Percentiles rank a stretch among this genome's conserved stretches.
These are phyloP conservation scores for Linnemannia schmuckeri DNA, from an alignment of 192 early-diverging fungal genomes.

Conservation along the genomic window DNA sequence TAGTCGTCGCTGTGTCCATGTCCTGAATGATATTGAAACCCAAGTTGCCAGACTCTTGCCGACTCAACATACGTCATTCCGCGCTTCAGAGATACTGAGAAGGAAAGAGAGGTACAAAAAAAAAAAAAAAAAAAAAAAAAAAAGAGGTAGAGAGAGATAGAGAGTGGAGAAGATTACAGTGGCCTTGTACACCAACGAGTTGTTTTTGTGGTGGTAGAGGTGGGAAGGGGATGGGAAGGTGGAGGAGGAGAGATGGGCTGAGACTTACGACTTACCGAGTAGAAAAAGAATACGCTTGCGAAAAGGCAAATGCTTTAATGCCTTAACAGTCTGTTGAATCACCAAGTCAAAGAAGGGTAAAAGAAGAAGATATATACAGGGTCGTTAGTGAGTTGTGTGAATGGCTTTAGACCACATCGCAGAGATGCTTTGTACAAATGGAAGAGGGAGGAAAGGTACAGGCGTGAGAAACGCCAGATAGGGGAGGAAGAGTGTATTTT, in stretches of 20 bases:
- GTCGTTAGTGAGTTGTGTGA: not conserved
- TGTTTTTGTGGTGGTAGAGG: not conserved
- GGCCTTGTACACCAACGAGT: not conserved
- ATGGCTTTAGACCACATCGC: not conserved
- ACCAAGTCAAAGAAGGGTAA: not conserved
- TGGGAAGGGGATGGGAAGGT: not conserved
- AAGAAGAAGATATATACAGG: not conserved
- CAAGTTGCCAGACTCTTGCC: not conserved
- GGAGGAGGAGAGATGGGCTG: not conserved
- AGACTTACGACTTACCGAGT: conserved; percentile 8
- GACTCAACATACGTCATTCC: not conserved
- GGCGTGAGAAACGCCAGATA: not conserved
- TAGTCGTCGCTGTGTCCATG: not conserved
- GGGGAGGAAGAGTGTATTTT: not conserved
- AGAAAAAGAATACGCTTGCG: not conserved
- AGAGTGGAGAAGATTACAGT: not conserved
- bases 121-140: not conserved
- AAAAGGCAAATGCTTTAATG: not conserved
- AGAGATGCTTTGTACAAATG: not conserved
- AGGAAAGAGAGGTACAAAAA: not conserved
- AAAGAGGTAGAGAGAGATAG: not conserved
- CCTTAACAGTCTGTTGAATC: not conserved
- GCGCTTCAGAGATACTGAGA: not conserved
- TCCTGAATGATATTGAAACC: not conserved
- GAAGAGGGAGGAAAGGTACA: not conserved